These are phyloP conservation scores for Phytophthora pseudosyringae DNA, from an alignment of 352 stramenopile species.

Conservation along the genomic window DNA sequence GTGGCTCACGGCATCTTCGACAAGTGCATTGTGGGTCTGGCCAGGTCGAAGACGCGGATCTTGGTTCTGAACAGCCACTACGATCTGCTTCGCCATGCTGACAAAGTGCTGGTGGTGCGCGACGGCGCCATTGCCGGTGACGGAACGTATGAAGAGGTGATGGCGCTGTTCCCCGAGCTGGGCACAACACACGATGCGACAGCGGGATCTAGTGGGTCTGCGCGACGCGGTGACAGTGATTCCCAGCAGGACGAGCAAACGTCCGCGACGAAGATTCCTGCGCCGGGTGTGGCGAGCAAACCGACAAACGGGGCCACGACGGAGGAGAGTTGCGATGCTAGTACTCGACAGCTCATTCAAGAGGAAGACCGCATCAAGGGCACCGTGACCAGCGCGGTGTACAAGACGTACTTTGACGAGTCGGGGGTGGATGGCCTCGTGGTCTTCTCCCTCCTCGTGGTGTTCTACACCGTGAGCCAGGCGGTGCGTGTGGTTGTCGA, in stretches of 20 bases:
- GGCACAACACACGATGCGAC: too few species aligned
- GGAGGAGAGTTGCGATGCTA: too few species aligned
- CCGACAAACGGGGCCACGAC: too few species aligned
- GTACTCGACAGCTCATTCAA: conserved; percentile 14
- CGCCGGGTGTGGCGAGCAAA: too few species aligned
- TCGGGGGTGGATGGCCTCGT: conserved; percentile 29
- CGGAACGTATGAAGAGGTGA: conserved; percentile 72
- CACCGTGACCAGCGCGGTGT: conserved; percentile 32
- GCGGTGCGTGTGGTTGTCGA: conserved; percentile 36
- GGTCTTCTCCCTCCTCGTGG: conserved; percentile 17
- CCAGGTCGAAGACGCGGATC: conserved; percentile 69
- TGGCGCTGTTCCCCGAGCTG: conserved; percentile 25
- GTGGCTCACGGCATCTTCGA: conserved; percentile 93
- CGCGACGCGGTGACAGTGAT: too few species aligned
- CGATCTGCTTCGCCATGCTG: conserved; percentile 72
- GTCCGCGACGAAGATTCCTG: too few species aligned
- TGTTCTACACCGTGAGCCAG: conserved; percentile 32
- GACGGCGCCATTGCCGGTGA: conserved; percentile 75
- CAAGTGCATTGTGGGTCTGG: conserved; percentile 78
- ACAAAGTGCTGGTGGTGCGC: conserved; percentile 62
- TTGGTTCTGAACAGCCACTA: conserved; percentile 93
- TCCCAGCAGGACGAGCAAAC: too few species aligned
- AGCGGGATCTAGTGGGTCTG: too few species aligned
- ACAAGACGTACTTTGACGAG: conserved; percentile 44
- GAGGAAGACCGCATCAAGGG: conserved; percentile 45